Percentiles rank a stretch among this genome's conserved stretches.
phyloP scores from a whole-genome alignment of 1,284 basidiomycete species.

The Irpex sp. region DNA sequence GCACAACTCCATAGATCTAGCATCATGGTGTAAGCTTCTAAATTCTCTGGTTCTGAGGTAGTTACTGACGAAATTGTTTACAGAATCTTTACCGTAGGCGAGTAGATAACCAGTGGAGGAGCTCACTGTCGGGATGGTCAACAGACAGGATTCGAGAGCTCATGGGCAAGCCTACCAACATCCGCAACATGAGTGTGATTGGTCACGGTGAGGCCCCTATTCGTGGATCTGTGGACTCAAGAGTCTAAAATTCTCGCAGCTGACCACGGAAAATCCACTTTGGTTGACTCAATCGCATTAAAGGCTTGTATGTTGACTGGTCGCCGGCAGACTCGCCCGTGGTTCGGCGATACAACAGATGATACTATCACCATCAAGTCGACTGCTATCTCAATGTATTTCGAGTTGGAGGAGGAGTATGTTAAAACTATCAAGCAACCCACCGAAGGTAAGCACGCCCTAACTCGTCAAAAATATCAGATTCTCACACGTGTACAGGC shows the following conservation, averaged over 20 bases:
- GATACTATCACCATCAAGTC: slow-evolving; percentile 99
- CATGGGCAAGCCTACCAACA: slow-evolving; percentile 91
- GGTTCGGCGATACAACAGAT: slow-evolving; percentile 98
- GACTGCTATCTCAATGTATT: slow-evolving; percentile 99
- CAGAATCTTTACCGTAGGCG: slow-evolving; percentile 87
- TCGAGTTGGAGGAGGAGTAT: slow-evolving; percentile 92
- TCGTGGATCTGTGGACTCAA: slow-evolving; percentile 4
- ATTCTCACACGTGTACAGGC: slow-evolving; percentile 41
- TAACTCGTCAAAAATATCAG: not conserved
- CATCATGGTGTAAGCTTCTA: slow-evolving; percentile 71
- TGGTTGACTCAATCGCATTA: slow-evolving; percentile 98
- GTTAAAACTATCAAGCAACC: slow-evolving; percentile 87
- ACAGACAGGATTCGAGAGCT: slow-evolving; percentile 85
- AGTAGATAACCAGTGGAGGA: slow-evolving; percentile 29
- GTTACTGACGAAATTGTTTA: slow-evolving; percentile 31
- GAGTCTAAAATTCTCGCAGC: slow-evolving; percentile 45
- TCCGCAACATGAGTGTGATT: slow-evolving; percentile 99
- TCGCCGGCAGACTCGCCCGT: slow-evolving; percentile 93
- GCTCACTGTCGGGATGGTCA: not conserved
- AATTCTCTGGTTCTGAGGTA: slow-evolving; percentile 4
- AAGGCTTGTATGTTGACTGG: slow-evolving; percentile 90
- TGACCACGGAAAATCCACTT: slow-evolving; percentile 99
- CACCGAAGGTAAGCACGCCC: slow-evolving; percentile 65
- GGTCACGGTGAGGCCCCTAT: slow-evolving; percentile 72
- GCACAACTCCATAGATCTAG: slow-evolving; percentile 37